Evolutionary conservation across 306 rosid genomes (phyloP), one percentile per base, ranked within the genome.

Genomic region (Corylus americana): DNA sequence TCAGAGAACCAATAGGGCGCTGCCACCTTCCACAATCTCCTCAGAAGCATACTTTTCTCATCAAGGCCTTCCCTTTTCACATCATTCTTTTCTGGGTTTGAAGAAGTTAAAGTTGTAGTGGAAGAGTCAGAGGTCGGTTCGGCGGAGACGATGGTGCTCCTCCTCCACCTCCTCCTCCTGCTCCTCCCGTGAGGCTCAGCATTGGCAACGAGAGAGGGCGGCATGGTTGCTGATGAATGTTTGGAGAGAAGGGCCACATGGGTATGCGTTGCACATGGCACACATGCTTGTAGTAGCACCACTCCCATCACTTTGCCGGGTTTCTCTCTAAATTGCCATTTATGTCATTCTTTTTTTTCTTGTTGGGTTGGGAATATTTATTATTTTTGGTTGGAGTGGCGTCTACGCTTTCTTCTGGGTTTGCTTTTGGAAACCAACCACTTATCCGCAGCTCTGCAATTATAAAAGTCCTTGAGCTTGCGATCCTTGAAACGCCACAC

Each of bases 1-100:
- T 90, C 88, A 51, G 94, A 95, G 67, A 62, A 80, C 98, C 99
- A 95, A 77, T 93, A 95, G 25, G 98, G 98, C 54, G 94, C 94
- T 27, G 99, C 98, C 83, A 95, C 99, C 80, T 95, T 95, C 98
- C 94, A 95, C 78, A 93, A 86, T 82, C 97, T 88, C 83, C 87
- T 85, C 59, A 85, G 78, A 70, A 95, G 93, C 1, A 89, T 59
- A 59, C 5, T 87, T 76, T 87, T 71, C 68, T 80, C 80, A 83
- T 95, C 94, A 71, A 92, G 89, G 67, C 82, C 90, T 45, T 85
- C 79, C 67, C 91, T 85, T 79, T 83, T 74, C 54, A 20, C 79
- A 29, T 57, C 80, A 22, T 63, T 68, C 67, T 51, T 74, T 6
- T 67, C 48, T 67, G 72, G 25, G 50, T 3, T 11, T 16, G 51